Evolutionary conservation across 2,329 filamentous ascomycete genomes (phyloP).

Genomic region (Aschersonia sp.): DNA sequence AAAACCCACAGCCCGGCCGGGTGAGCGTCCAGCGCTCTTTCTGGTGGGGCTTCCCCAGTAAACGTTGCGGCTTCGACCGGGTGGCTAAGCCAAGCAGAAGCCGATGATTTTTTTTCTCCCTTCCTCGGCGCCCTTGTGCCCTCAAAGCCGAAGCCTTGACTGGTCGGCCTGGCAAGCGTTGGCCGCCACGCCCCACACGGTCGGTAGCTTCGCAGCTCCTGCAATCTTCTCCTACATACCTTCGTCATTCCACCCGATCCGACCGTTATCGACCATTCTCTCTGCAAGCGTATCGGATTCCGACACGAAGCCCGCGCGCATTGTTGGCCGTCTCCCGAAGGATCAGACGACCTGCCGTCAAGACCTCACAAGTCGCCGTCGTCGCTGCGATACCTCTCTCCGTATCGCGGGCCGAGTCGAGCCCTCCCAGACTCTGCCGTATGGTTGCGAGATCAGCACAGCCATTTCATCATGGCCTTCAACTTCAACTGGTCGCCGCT

Average conservation of each 20-base stretch:
- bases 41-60: background rate
- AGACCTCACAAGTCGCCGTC: background rate
- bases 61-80: background rate
- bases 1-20: no score
- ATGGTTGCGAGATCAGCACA: constrained; percentile 20
- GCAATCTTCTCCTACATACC: background rate
- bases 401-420: constrained; percentile 2
- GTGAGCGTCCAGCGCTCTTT: background rate
- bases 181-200: background rate
- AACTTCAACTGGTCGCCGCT: constrained; percentile 99
- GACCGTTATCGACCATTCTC: background rate
- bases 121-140: background rate
- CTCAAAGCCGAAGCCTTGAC: background rate
- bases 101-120: background rate
- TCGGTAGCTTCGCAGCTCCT: background rate
- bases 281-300: no score
- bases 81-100: background rate
- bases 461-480: constrained; percentile 76
- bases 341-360: no score
- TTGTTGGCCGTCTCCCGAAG: background rate
- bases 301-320: no score
- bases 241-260: background rate
- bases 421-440: constrained; percentile 10
- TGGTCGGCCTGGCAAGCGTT: background rate
- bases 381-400: constrained; percentile 2